A percentile compares a stretch with the other conserved stretches of the same genome.
Conservation (phyloP, 805 yeast species). For the Saturnispora diversa region DNA sequence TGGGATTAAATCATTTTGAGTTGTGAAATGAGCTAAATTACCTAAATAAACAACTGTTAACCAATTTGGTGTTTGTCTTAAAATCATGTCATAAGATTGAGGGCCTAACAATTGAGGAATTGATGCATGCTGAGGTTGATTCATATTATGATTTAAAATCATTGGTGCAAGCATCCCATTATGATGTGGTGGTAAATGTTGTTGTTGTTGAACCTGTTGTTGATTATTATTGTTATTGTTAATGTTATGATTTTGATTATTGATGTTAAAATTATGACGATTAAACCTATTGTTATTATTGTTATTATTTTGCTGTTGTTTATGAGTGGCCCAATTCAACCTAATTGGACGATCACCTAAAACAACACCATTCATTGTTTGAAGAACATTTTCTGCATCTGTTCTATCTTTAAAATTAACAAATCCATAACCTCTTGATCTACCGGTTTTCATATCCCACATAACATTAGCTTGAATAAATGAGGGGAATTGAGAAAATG, state of each 20-base stretch:
- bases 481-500: conserved; percentile 52
- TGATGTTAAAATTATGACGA: conserved; percentile 9
- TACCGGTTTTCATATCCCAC: conserved; percentile 96
- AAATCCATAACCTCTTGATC: conserved; percentile 89
- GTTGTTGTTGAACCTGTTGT: conserved; percentile 14
- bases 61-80: conserved; percentile 76
- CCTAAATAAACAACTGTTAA: conserved; percentile 84
- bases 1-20: conserved; percentile 66
- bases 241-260: conserved; percentile 13
- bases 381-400: conserved; percentile 70
- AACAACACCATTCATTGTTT: conserved; percentile 64
- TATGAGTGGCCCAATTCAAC: conserved; percentile 84
- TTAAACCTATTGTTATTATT: conserved; percentile 13
- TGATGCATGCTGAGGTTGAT: neutral
- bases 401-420: conserved; percentile 59
- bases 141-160: conserved; percentile 1
- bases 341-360: conserved; percentile 71
- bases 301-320: conserved; percentile 31
- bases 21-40: conserved; percentile 68
- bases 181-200: neutral
- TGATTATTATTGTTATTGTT: conserved; percentile 18
- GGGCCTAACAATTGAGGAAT: conserved; percentile 18
- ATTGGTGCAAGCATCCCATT: conserved; percentile 7
- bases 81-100: conserved; percentile 52
- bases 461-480: conserved; percentile 81